Conservation (phyloP, 2,329 filamentous ascomycete species). For the Fusarium goolgardi region DNA sequence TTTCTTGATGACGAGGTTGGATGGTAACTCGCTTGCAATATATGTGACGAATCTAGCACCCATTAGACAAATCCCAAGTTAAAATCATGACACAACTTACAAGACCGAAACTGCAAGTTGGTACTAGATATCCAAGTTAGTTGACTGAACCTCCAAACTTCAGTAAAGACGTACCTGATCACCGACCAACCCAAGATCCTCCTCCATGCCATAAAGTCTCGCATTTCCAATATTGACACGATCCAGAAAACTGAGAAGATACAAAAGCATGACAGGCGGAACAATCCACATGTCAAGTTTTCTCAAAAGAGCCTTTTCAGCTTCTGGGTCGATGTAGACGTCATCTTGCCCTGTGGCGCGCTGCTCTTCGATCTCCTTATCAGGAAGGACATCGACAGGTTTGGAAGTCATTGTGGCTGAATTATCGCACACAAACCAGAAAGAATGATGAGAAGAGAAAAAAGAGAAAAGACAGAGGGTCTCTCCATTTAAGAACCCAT, state of each 20-base stretch:
- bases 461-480: not conserved
- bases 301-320: constrained; percentile 57
- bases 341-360: constrained; percentile 25
- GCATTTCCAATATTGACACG: constrained; percentile 66
- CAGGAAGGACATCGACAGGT: constrained; percentile 12
- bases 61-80: accelerated
- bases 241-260: constrained; percentile 57
- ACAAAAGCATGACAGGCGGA: constrained; percentile 71
- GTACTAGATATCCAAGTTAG: constrained; percentile 56
- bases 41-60: constrained; percentile 50
- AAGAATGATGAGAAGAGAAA: not conserved
- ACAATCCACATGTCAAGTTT: constrained; percentile 73
- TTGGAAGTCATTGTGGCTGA: constrained; percentile 36
- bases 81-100: not conserved
- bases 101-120: constrained; percentile 55
- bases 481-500: constrained; percentile 30
- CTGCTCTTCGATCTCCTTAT: constrained; percentile 42
- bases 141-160: accelerated
- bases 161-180: constrained; percentile 44
- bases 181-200: constrained; percentile 67
- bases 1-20: constrained; percentile 55
- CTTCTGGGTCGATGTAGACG: constrained; percentile 47
- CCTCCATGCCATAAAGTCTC: constrained; percentile 70
- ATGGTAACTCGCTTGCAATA: constrained; percentile 57
- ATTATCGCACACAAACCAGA: not conserved